Conservation (phyloP, 2,329 filamentous ascomycete species). For the Talaromyces sp. region DNA sequence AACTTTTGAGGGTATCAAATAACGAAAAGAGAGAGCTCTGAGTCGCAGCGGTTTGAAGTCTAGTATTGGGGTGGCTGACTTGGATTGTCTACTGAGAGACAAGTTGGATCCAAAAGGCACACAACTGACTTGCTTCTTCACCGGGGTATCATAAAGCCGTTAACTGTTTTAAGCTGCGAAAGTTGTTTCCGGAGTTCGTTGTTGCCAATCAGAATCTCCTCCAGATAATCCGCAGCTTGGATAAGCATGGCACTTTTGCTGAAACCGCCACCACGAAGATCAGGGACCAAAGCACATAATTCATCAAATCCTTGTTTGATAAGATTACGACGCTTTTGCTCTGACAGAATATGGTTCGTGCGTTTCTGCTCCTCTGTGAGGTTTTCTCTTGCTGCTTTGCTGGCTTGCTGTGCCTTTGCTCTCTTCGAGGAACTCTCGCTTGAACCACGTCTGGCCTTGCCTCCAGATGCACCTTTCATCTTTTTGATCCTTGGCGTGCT, state of each 20-base stretch:
- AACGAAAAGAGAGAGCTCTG: constrained; percentile 4
- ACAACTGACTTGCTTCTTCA: constrained; percentile 22
- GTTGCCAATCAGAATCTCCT: constrained; percentile 69
- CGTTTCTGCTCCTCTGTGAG: constrained; percentile 76
- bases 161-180: constrained; percentile 43
- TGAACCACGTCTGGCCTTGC: constrained; percentile 34
- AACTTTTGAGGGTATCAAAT: constrained; percentile 15
- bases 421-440: constrained; percentile 38
- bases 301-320: constrained; percentile 82
- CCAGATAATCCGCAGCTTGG: constrained; percentile 74
- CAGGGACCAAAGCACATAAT: constrained; percentile 71
- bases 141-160: constrained; percentile 36
- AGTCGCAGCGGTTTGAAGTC: not conserved
- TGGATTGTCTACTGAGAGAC: not conserved
- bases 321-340: constrained; percentile 78
- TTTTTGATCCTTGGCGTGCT: constrained; percentile 45
- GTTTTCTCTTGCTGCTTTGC: constrained; percentile 52
- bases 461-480: constrained; percentile 43
- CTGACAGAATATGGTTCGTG: constrained; percentile 81
- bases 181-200: constrained; percentile 56
- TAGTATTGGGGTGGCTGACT: not conserved
- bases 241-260: constrained; percentile 79
- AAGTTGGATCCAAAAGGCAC: constrained; percentile 4
- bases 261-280: constrained; percentile 68
- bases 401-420: constrained; percentile 27